A percentile compares a stretch with the other conserved stretches of the same genome.
Conservation (phyloP, 306 rosid species). For the Albizia julibrissin region DNA sequence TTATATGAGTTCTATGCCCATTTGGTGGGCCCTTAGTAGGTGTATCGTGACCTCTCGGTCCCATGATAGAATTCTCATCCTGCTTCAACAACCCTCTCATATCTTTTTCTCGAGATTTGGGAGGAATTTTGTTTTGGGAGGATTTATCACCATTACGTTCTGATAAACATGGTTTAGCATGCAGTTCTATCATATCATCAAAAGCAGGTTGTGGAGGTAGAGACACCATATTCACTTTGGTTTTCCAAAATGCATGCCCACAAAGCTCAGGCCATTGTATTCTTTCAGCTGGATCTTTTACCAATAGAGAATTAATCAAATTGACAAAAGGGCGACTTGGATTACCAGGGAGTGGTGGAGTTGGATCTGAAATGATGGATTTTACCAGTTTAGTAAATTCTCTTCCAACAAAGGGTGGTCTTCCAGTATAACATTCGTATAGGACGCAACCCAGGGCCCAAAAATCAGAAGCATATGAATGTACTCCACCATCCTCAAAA, state of each 20-base stretch:
- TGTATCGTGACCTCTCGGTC: slow-evolving; percentile 66
- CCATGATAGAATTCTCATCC: slow-evolving; percentile 69
- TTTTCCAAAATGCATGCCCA: slow-evolving; percentile 87
- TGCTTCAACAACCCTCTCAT: slow-evolving; percentile 62
- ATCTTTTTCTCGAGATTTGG: slow-evolving; percentile 78
- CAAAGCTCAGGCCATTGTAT: slow-evolving; percentile 93
- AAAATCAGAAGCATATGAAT: slow-evolving; percentile 90
- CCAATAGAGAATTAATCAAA: slow-evolving; percentile 79
- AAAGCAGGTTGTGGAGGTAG: slow-evolving; percentile 95
- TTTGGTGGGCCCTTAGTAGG: slow-evolving; percentile 73
- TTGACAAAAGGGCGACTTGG: slow-evolving; percentile 92
- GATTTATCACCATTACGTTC: slow-evolving; percentile 83
- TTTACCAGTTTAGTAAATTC: slow-evolving; percentile 93
- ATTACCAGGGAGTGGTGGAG: slow-evolving; percentile 87
- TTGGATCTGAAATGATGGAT: slow-evolving; percentile 87
- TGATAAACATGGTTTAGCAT: slow-evolving; percentile 68
- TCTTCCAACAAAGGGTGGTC: slow-evolving; percentile 90
- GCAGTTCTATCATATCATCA: slow-evolving; percentile 68
- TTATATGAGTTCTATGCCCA: slow-evolving; percentile 65
- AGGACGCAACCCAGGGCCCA: slow-evolving; percentile 99
- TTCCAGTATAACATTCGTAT: slow-evolving; percentile 89
- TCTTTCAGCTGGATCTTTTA: slow-evolving; percentile 96
- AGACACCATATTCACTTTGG: slow-evolving; percentile 57
- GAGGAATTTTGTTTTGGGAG: slow-evolving; percentile 74
- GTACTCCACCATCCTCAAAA: slow-evolving; percentile 93